These are phyloP conservation scores for Vitis hybrid DNA, from an alignment of 177 flowering plant genomes.

Conservation along the genomic window DNA sequence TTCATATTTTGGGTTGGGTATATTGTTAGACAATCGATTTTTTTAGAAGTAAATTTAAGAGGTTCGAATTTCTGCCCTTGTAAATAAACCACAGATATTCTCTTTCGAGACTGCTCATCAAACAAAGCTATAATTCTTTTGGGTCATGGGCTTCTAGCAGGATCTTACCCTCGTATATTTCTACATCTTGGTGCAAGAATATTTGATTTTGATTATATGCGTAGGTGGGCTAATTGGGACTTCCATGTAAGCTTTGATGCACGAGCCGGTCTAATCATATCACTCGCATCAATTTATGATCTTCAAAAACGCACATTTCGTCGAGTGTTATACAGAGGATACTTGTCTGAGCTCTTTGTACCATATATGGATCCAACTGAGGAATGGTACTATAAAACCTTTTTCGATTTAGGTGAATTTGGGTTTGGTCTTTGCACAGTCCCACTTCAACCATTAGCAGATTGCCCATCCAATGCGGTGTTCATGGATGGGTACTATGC, in stretches of 20 bases:
- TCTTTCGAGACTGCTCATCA: too few species aligned
- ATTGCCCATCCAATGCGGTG: constrained; percentile 55
- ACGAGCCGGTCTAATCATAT: constrained; percentile 57
- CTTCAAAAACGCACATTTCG: constrained; percentile 33
- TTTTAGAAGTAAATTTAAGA: too few species aligned
- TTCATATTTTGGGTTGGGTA: too few species aligned
- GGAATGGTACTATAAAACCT: constrained; percentile 60
- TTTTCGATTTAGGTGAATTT: constrained; percentile 60
- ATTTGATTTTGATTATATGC: background rate
- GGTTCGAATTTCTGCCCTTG: too few species aligned
- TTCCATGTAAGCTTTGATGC: constrained; percentile 55
- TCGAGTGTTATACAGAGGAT: constrained; percentile 54
- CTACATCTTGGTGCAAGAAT: background rate
- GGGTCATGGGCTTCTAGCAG: too few species aligned
- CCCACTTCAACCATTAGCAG: constrained; percentile 42
- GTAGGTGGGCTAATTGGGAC: constrained; percentile 62
- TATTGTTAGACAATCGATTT: too few species aligned
- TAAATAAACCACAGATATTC: too few species aligned
- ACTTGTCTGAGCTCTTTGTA: constrained; percentile 62
- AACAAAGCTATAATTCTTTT: too few species aligned
- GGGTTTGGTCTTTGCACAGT: constrained; percentile 50
- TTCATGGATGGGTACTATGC: constrained; percentile 49
- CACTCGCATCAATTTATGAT: constrained; percentile 53
- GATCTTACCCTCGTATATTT: too few species aligned
- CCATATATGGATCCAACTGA: constrained; percentile 68